Conservation (phyloP, 2,329 filamentous ascomycete species). For the Hypomyces perniciosus region DNA sequence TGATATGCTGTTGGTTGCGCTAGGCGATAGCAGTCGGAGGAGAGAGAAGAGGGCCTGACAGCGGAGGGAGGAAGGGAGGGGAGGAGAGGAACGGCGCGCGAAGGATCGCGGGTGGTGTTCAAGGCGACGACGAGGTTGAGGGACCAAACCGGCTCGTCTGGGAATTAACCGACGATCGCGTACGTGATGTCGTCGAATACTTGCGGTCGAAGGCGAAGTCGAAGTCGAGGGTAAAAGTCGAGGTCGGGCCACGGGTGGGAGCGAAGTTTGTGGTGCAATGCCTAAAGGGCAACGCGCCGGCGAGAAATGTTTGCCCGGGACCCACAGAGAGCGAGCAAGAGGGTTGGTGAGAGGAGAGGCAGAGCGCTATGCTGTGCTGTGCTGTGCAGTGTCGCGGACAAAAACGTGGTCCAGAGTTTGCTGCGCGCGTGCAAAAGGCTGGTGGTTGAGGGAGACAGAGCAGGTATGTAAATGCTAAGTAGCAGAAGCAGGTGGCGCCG, state of each 20-base stretch:
- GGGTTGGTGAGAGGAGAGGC: not conserved
- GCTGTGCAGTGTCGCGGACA: too few species aligned
- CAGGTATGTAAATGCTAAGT: not conserved
- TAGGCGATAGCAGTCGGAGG: slow-evolving; percentile 12
- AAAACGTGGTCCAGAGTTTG: not conserved
- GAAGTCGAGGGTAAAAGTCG: slow-evolving; percentile 1
- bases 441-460: not conserved
- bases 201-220: not conserved
- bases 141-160: too few species aligned
- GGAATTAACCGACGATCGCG: too few species aligned
- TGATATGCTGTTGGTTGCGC: slow-evolving; percentile 15
- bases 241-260: slow-evolving; percentile 3
- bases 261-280: slow-evolving; percentile 4
- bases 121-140: not conserved
- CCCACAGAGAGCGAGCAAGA: slow-evolving; percentile 8
- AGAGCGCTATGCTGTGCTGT: not conserved
- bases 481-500: too few species aligned
- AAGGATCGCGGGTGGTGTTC: not conserved
- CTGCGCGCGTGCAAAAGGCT: slow-evolving; percentile 2
- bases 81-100: not conserved
- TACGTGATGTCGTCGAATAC: too few species aligned
- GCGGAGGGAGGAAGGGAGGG: not conserved
- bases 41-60: slow-evolving; percentile 15
- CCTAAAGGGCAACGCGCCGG: slow-evolving; percentile 9
- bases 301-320: slow-evolving; percentile 11